Conservation (phyloP, 371 early-diverging fungal genomes). For the Apophysomyces sp. region DNA sequence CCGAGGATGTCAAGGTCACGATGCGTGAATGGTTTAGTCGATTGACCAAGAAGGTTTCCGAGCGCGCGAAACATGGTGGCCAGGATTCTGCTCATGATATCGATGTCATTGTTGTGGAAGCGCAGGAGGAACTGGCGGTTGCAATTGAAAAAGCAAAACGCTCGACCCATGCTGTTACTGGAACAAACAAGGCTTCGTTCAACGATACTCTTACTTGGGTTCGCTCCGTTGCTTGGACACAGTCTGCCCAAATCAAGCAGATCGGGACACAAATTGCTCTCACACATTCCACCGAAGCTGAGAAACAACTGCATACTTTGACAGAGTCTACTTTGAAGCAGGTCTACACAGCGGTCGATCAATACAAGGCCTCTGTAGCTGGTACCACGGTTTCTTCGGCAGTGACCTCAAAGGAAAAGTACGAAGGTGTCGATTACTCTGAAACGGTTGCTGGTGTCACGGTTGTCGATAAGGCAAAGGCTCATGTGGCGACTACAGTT, state of each 20-base stretch:
- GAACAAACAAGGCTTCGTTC: slow-evolving; percentile 29
- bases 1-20: slow-evolving; percentile 6
- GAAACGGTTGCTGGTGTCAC: not conserved
- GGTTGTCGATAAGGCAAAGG: slow-evolving; percentile 6
- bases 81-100: slow-evolving; percentile 19
- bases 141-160: slow-evolving; percentile 31
- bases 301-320: not conserved
- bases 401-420: not conserved
- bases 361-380: slow-evolving; percentile 6
- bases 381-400: slow-evolving; percentile 3
- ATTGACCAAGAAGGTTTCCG: slow-evolving; percentile 17
- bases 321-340: not conserved
- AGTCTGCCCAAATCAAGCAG: slow-evolving; percentile 17
- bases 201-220: slow-evolving; percentile 24
- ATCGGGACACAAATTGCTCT: slow-evolving; percentile 18
- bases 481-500: not conserved
- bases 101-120: slow-evolving; percentile 19
- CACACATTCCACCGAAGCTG: not conserved
- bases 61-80: slow-evolving; percentile 23
- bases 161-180: slow-evolving; percentile 15
- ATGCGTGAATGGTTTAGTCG: slow-evolving; percentile 17
- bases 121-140: slow-evolving; percentile 20
- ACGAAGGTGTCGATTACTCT: slow-evolving; percentile 2
- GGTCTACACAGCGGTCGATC: slow-evolving; percentile 1
- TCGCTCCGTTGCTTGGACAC: slow-evolving; percentile 23